Base-by-base conservation (phyloP, 257 asterid genomes). In the Jacaranda mimosifolia region DNA sequence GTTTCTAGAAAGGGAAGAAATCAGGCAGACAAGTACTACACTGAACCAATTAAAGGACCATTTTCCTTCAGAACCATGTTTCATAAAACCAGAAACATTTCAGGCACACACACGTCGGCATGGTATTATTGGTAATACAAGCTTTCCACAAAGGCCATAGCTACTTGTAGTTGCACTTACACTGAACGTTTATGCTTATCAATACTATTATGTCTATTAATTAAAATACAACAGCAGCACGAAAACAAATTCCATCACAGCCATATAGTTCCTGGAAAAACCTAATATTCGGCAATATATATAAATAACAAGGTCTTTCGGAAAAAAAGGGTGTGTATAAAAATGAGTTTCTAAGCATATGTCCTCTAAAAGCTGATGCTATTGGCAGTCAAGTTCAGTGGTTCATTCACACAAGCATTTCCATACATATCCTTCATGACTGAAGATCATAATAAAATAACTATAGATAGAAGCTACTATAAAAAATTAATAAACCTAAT, bases 1-100 rank as follows among this genome's bases (percentile, higher is more conserved):
- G 38, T 51, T 32, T 21, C 59, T 35, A 1, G 13, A 14, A 21
- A 51, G 19, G n/a, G n/a, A n/a, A n/a, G 59, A 0, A 15, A 39
- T 49, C 13, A 43, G 55, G 18, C 3, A 12, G 15, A 15, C 10
- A 9, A 19, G 43, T 15, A 59, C 48, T 7, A 3, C 72, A 11
- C 0, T 74, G 14, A 48, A 51, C 73, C 55, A 65, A 51, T 40
- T 9, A 43, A 65, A 36, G 53, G 39, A 62, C n/a, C 26, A 66
- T n/a, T n/a, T 39, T 66, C 83, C 72, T n/a, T 4, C 35, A 46
- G 52, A 72, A 21, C 15, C 49, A 69, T 60, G 53, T n/a, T 4
- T 49, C 36, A 69, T 68, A 46, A 17, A 42, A 53, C 45, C 19
- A 57, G 32, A 72, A 55, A 78, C 12, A 57, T 68, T 63, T 43